Evolutionary conservation across 805 yeast genomes (phyloP).

Genomic region (Candida montana): DNA sequence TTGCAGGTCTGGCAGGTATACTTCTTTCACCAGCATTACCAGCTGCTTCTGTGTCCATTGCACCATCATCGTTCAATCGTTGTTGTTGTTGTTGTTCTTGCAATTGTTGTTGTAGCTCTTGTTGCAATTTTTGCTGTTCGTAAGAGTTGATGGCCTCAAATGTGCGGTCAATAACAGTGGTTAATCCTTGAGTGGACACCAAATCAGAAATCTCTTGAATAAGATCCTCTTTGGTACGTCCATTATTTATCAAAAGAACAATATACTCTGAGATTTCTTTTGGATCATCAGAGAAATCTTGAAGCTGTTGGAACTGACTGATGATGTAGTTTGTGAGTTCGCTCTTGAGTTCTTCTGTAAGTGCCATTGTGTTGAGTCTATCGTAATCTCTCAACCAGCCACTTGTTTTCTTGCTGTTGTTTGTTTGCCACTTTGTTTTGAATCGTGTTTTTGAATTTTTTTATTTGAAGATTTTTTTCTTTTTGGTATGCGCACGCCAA

Average conservation of each 20-base stretch:
- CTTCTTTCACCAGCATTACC: conserved; percentile 2
- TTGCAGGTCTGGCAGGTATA: conserved; percentile 10
- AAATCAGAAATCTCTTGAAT: conserved; percentile 54
- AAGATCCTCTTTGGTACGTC: conserved; percentile 56
- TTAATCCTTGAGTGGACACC: conserved; percentile 57
- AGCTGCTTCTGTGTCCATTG: conserved; percentile 2
- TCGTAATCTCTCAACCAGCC: no score
- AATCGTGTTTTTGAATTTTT: background rate
- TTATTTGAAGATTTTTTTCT: no score
- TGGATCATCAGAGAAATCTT: conserved; percentile 44
- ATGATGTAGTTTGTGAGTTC: conserved; percentile 41
- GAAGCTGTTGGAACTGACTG: conserved; percentile 33
- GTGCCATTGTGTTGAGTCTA: conserved; percentile 4
- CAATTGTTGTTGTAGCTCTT: conserved; percentile 1
- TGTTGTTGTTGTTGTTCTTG: conserved; percentile 1
- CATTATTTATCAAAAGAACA: conserved; percentile 63
- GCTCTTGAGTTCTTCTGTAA: conserved; percentile 29
- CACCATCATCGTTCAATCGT: conserved; percentile 1
- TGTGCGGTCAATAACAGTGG: conserved; percentile 49
- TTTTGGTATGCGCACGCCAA: no score
- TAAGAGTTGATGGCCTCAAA: conserved; percentile 43
- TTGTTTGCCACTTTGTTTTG: no score
- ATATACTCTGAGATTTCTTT: conserved; percentile 70
- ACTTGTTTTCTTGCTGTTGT: background rate
- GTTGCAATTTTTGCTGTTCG: conserved; percentile 9